These are phyloP conservation scores for Pterulicium gracile DNA, from an alignment of 1,284 basidiomycete species.

Conservation along the genomic window DNA sequence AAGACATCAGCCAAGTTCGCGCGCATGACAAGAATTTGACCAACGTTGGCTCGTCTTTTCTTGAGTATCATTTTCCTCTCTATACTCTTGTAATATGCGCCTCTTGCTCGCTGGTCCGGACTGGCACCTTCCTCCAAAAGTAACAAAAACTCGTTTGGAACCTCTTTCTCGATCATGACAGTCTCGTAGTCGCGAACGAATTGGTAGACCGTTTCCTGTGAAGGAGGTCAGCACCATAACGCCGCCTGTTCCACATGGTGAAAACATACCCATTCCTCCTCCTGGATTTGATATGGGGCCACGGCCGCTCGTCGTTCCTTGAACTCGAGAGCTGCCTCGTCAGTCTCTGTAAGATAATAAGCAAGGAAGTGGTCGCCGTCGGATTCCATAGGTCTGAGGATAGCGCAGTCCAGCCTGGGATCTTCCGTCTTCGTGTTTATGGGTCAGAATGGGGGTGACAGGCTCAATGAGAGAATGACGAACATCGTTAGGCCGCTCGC, in stretches of 20 bases:
- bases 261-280: conserved; percentile 37
- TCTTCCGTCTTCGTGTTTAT: conserved; percentile 29
- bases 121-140: conserved; percentile 57
- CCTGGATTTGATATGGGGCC: conserved; percentile 31
- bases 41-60: conserved; percentile 73
- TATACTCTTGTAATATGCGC: conserved; percentile 83
- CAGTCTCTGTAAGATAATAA: conserved; percentile 80
- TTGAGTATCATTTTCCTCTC: conserved; percentile 78
- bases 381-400: conserved; percentile 78
- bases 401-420: conserved; percentile 72
- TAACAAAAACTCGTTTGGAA: conserved; percentile 75
- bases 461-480: conserved; percentile 13
- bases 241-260: conserved; percentile 3
- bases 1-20: background rate
- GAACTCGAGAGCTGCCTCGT: conserved; percentile 53
- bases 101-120: conserved; percentile 32
- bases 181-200: conserved; percentile 77
- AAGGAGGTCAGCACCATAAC: background rate
- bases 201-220: conserved; percentile 56
- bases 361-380: conserved; percentile 81
- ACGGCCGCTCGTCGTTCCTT: conserved; percentile 35
- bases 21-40: conserved; percentile 14
- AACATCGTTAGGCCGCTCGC: conserved; percentile 59
- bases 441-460: background rate
- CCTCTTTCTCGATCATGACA: conserved; percentile 73